A percentile compares a stretch with the other conserved stretches of the same genome.
phyloP scores from a whole-genome alignment of 169 alveolate genomes.

The Cryptosporidium xiaoi region DNA sequence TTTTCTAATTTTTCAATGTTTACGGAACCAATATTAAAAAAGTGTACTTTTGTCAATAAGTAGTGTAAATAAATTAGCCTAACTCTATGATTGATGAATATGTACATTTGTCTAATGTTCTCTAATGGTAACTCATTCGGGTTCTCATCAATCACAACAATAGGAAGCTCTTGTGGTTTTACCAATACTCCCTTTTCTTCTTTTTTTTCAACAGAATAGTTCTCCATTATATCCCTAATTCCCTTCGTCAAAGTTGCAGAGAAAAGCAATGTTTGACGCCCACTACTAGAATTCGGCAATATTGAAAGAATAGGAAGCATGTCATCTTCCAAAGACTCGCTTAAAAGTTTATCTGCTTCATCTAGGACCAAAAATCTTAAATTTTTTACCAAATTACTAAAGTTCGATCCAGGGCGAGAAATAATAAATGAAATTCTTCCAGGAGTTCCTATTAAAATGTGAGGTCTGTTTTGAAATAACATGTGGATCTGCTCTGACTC shows the following conservation, averaged over 20 bases:
- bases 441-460: slow-evolving; percentile 96
- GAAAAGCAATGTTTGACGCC: slow-evolving; percentile 94
- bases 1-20: slow-evolving; percentile 14
- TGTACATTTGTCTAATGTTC: slow-evolving; percentile 54
- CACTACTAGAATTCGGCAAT: slow-evolving; percentile 80
- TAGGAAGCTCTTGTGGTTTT: slow-evolving; percentile 67
- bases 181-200: not conserved
- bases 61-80: slow-evolving; percentile 57
- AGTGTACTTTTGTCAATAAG: slow-evolving; percentile 19
- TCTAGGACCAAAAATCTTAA: slow-evolving; percentile 93
- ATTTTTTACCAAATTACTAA: slow-evolving; percentile 83
- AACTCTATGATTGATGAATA: slow-evolving; percentile 55
- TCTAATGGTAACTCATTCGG: slow-evolving; percentile 58
- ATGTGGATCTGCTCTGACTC: slow-evolving; percentile 84
- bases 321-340: slow-evolving; percentile 85
- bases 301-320: slow-evolving; percentile 80
- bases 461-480: slow-evolving; percentile 89
- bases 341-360: slow-evolving; percentile 96
- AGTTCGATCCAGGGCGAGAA: slow-evolving; percentile 79
- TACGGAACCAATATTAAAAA: slow-evolving; percentile 47
- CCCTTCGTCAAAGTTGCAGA: slow-evolving; percentile 97
- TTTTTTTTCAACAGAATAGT: not conserved
- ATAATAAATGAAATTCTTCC: slow-evolving; percentile 91
- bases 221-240: slow-evolving; percentile 76
- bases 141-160: slow-evolving; percentile 47